A percentile compares a stretch with the other conserved stretches of the same genome.
These are phyloP conservation scores for Shiraia sp. DNA, from an alignment of 2,329 filamentous ascomycete genomes.

Conservation along the genomic window DNA sequence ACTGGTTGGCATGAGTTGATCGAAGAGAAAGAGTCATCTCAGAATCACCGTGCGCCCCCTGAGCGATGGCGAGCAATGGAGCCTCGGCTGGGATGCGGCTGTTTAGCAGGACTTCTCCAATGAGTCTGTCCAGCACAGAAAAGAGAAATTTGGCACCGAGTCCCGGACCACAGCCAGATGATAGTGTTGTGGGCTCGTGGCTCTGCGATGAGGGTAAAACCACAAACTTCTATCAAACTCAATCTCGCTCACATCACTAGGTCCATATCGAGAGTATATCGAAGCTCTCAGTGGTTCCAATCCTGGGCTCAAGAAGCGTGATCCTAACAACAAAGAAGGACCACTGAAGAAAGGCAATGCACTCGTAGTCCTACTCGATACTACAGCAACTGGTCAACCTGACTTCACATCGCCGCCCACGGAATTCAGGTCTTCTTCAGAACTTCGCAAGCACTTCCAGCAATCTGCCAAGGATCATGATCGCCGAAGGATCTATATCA, in stretches of 20 bases:
- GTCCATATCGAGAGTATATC: slow-evolving; percentile 35
- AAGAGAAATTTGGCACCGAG: slow-evolving; percentile 5
- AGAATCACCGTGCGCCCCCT: too few relatives aligned
- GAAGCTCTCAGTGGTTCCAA: slow-evolving; percentile 31
- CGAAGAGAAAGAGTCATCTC: too few relatives aligned
- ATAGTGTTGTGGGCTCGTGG: slow-evolving; percentile 26
- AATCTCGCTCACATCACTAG: slow-evolving; percentile 19
- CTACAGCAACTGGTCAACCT: slow-evolving; percentile 9
- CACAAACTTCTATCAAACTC: not conserved
- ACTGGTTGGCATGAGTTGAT: not conserved
- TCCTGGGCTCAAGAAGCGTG: slow-evolving; percentile 32
- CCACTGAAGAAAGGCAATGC: slow-evolving; percentile 25
- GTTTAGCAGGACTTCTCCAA: slow-evolving; percentile 1
- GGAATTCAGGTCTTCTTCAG: slow-evolving; percentile 15
- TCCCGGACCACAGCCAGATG: slow-evolving; percentile 1
- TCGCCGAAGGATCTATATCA: slow-evolving; percentile 33
- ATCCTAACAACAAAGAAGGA: slow-evolving; percentile 31
- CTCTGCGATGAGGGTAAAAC: slow-evolving; percentile 31
- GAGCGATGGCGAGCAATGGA: slow-evolving; percentile 7
- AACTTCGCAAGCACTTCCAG: slow-evolving; percentile 24
- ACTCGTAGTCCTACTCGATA: slow-evolving; percentile 30
- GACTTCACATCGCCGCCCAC: slow-evolving; percentile 18
- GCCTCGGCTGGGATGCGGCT: slow-evolving; percentile 4
- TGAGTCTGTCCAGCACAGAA: slow-evolving; percentile 3
- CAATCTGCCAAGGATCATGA: slow-evolving; percentile 9